These are phyloP conservation scores for Mucor irregularis DNA, from an alignment of 371 early-diverging fungal genomes.

Conservation along the genomic window DNA sequence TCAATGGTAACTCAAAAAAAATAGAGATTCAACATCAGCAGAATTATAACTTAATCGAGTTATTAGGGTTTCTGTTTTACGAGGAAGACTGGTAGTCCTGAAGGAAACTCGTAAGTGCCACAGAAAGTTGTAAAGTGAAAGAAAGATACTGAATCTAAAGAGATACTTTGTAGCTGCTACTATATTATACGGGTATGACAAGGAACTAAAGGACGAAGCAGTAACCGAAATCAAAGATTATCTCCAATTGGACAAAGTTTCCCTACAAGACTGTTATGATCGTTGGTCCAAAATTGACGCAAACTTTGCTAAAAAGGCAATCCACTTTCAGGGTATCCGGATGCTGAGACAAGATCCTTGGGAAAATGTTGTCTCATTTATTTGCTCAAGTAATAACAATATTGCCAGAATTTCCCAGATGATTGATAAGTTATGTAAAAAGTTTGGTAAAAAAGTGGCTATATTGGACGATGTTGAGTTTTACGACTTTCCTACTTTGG, in stretches of 20 bases:
- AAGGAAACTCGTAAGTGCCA: constrained; percentile 27
- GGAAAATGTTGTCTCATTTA: constrained; percentile 91
- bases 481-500: constrained; percentile 74
- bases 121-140: not conserved
- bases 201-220: constrained; percentile 17
- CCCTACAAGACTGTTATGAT: constrained; percentile 60
- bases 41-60: constrained; percentile 15
- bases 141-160: not conserved
- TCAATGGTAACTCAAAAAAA: constrained; percentile 26
- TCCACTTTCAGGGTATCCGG: constrained; percentile 71
- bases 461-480: constrained; percentile 48
- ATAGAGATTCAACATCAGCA: not conserved
- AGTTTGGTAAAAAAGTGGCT: constrained; percentile 64
- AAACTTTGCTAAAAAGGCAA: constrained; percentile 64
- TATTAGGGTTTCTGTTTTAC: constrained; percentile 25
- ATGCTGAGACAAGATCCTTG: constrained; percentile 85
- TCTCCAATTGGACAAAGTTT: constrained; percentile 74
- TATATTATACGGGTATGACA: constrained; percentile 29
- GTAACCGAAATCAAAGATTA: constrained; percentile 55
- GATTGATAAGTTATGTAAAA: constrained; percentile 71
- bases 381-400: constrained; percentile 97
- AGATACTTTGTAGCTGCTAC: constrained; percentile 23
- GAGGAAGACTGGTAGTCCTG: constrained; percentile 23
- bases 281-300: constrained; percentile 69
- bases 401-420: constrained; percentile 90